Percentiles rank a stretch among this genome's conserved stretches.
Evolutionary conservation across 768 basidiomycete species (phyloP).

Genomic region (Pleurotus pulmonarius): DNA sequence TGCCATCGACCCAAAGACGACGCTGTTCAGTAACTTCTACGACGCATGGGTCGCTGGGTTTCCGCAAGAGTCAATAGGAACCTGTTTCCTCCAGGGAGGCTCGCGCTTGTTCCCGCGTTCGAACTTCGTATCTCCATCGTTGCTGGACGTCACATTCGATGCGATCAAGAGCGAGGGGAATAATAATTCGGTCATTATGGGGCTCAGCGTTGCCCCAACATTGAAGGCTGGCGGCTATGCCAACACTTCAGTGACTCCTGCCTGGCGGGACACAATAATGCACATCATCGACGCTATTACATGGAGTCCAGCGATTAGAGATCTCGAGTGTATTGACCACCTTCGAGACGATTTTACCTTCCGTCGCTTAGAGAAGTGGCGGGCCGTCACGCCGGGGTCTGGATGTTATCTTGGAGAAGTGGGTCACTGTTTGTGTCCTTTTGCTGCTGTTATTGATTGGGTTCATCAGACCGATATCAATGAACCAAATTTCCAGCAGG

Average conservation of each 20-base stretch:
- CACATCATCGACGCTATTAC: conserved; percentile 1
- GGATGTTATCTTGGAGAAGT: not conserved
- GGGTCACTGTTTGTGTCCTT: not conserved
- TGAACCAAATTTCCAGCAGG: not conserved
- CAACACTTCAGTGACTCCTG: not conserved
- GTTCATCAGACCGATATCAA: not conserved
- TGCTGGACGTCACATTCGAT: not conserved
- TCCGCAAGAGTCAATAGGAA: not conserved
- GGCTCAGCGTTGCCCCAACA: not conserved
- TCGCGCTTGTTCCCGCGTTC: not conserved
- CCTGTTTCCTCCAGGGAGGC: conserved; percentile 1
- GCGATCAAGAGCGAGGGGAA: conserved; percentile 1
- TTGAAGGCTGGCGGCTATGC: not conserved
- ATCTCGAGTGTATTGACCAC: not conserved
- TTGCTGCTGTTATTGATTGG: conserved; percentile 10
- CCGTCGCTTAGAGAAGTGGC: not conserved
- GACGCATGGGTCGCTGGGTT: conserved; percentile 1
- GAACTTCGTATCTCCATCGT: not conserved
- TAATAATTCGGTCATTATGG: not conserved
- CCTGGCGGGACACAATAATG: not conserved
- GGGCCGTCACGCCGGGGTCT: not conserved
- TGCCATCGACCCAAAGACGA: not conserved
- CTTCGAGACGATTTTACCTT: not conserved
- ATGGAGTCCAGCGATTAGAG: not conserved
- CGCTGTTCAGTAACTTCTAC: not conserved